Evolutionary conservation across 495 filamentous ascomycete species (phyloP).

Genomic region (Tuber aestivum): DNA sequence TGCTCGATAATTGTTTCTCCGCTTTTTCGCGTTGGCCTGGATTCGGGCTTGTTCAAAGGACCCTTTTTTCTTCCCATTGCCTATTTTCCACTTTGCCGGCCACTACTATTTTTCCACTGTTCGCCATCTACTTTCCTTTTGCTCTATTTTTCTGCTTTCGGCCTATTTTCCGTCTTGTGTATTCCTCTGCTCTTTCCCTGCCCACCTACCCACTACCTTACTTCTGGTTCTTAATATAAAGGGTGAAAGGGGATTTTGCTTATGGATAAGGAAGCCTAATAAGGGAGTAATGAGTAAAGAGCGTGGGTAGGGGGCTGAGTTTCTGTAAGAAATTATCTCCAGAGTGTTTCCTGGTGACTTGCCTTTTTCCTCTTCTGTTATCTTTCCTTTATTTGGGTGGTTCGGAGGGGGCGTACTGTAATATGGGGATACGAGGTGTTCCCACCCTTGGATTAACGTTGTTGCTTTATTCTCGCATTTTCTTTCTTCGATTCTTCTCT

Average conservation of each 20-base stretch:
- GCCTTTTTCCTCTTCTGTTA: background rate
- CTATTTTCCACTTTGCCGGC: constrained; percentile 5
- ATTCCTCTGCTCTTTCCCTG: constrained; percentile 10
- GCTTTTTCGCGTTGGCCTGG: background rate
- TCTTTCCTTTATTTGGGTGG: background rate
- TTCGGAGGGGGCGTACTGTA: background rate
- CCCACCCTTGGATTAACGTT: background rate
- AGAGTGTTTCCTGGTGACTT: background rate
- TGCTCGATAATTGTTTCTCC: background rate
- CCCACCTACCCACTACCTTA: background rate
- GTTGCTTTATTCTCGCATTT: background rate
- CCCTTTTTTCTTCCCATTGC: constrained; percentile 4
- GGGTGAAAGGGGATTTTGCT: constrained; percentile 10
- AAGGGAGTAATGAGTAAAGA: background rate
- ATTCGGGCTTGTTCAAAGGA: constrained; percentile 14
- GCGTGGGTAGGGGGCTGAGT: background rate
- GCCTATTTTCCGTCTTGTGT: constrained; percentile 24
- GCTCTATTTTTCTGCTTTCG: constrained; percentile 17
- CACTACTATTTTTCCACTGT: constrained; percentile 8
- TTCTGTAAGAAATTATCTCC: background rate
- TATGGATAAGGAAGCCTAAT: constrained; percentile 1
- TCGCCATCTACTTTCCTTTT: background rate
- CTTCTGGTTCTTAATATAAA: constrained; percentile 22
- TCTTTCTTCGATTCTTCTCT: background rate
- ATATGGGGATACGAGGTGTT: background rate